Evolutionary conservation across 164 flowering plant species (phyloP).

Genomic region (Berberis vulgaris): DNA sequence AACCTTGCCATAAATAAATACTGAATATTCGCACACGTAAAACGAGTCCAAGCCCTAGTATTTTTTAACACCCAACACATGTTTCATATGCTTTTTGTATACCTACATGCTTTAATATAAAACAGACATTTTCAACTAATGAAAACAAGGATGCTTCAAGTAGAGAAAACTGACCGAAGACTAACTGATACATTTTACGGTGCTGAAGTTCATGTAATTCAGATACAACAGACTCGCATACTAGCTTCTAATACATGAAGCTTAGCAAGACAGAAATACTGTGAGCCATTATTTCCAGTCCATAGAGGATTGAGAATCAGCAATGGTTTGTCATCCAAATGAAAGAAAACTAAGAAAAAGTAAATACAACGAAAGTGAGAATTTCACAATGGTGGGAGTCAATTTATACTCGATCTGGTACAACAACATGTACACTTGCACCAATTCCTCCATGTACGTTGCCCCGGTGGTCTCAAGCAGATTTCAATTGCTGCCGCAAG

Average conservation of each 20-base stretch:
- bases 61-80: no score
- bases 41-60: no score
- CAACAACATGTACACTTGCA: conserved; percentile 11
- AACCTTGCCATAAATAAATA: no score
- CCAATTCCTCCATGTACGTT: conserved; percentile 11
- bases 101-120: background rate
- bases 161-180: background rate
- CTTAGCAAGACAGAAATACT: background rate
- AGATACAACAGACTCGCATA: background rate
- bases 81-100: background rate
- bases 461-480: conserved; percentile 33
- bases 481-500: conserved; percentile 48
- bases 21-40: no score
- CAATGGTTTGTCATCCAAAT: conserved; percentile 16
- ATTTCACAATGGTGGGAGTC: conserved; percentile 7
- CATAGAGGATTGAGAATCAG: conserved; percentile 23
- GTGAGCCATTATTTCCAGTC: conserved; percentile 17
- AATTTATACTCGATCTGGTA: conserved; percentile 5
- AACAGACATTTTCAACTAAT: background rate
- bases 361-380: conserved; percentile 4
- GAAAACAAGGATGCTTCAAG: no score
- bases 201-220: no score
- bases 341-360: conserved; percentile 12
- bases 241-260: background rate
- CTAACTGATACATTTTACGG: background rate